These are phyloP conservation scores for Diaporthe nobilis DNA, from an alignment of 2,329 filamentous ascomycete genomes.

Conservation along the genomic window DNA sequence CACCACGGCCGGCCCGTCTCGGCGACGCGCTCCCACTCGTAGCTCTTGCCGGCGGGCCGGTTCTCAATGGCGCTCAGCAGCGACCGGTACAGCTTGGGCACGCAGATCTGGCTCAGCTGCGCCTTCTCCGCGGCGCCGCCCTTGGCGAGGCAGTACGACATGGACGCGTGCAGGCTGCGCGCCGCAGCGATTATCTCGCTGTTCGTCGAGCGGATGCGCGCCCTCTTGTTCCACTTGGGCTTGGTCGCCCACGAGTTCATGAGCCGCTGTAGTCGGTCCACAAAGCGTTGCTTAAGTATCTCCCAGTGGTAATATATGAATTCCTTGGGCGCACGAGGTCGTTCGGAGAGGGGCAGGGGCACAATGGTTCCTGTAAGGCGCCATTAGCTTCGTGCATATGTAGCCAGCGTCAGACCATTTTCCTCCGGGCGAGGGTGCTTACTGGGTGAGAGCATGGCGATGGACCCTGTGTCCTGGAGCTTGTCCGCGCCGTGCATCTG, in stretches of 20 bases:
- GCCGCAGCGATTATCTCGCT: slow-evolving; percentile 65
- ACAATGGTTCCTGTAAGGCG: slow-evolving; percentile 62
- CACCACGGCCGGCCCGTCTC: slow-evolving; percentile 60
- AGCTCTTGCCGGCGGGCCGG: slow-evolving; percentile 60
- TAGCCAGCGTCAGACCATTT: neutral
- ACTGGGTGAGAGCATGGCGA: slow-evolving; percentile 37
- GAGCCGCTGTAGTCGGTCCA: slow-evolving; percentile 55
- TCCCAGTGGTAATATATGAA: slow-evolving; percentile 56
- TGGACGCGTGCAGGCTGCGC: slow-evolving; percentile 70
- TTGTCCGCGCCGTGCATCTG: neutral
- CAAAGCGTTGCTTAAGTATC: slow-evolving; percentile 53
- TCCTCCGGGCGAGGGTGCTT: neutral
- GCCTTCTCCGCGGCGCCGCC: slow-evolving; percentile 61
- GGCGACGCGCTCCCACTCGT: slow-evolving; percentile 68
- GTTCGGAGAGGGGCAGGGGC: slow-evolving; percentile 56
- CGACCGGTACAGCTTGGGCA: slow-evolving; percentile 63
- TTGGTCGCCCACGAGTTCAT: slow-evolving; percentile 53
- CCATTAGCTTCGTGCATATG: neutral
- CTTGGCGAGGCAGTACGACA: slow-evolving; percentile 73
- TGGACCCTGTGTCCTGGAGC: neutral
- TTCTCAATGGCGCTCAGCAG: slow-evolving; percentile 68
- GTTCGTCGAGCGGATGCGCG: slow-evolving; percentile 49
- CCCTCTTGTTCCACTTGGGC: slow-evolving; percentile 58
- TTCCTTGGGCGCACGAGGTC: slow-evolving; percentile 48
- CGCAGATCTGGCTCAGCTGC: slow-evolving; percentile 67